Evolutionary conservation across 139 green algal species (phyloP), one percentile per base, ranked within the genome.

Genomic region (Volvox reticuliferus): DNA sequence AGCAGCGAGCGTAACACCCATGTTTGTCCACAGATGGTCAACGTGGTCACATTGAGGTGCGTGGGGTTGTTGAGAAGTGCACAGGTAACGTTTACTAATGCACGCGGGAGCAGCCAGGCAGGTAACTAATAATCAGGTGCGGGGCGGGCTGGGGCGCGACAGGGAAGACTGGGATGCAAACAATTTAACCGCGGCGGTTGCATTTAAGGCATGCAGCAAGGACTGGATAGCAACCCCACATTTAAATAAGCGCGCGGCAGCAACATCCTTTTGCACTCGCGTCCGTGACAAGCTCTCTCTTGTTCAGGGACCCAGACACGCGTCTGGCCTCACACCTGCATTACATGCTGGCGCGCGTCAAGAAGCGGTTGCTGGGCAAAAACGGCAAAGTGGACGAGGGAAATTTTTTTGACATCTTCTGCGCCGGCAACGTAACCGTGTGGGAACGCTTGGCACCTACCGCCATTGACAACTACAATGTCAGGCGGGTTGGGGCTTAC

Each of bases 41-140:
- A 88, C 33, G 82, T 78, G 33, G 33, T 88, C 21, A 88, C 55
- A 14, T 30, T 87, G 13, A 69, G 81, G 81, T 87, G 75, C 20
- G 71, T n/a, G 2, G 20, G 71, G 6, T 73, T 12, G 5, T 9
- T 55, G 44, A 55, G 44, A 55, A 55, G 44, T 55, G 44, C 44
- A 55, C 44, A 55, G 5, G 44, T 55, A 55, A 55, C 44, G 5
- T 55, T 5, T 55, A 55, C 5, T 55, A 9, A 55, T 55, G 44
- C 9, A 55, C 5, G 44, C 44, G 5, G 44, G 44, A 55, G 44
- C 44, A 55, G 5, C 44, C 44, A 5, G 44, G 44, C 9, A 14
- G 44, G 44, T 9, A 55, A 55, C 5, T 55, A 55, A 55, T 55
- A 9, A 14, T 55, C 5, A 55, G 44, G 9, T 55, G 44, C 9